Evolutionary conservation across 2,329 filamentous ascomycete genomes (phyloP), one percentile per base, ranked within the genome.

Genomic region (Cladosporium sp.): DNA sequence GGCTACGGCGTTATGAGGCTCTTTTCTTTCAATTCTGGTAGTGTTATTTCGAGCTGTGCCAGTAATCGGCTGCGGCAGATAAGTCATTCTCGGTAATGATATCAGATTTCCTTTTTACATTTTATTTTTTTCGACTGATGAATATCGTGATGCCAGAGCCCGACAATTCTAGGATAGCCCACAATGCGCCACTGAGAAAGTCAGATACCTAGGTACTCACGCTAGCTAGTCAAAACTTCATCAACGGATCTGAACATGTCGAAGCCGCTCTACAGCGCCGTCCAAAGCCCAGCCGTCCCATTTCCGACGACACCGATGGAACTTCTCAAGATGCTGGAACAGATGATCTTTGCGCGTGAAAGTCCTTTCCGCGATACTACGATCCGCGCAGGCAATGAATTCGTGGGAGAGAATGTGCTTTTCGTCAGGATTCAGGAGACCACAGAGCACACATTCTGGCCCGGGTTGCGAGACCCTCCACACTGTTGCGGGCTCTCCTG

Each of bases 301-400:
- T 42, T 54, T 54, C 2, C 51, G 37, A 28, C 43, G 43, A 30
- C 51, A 54, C 6, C 37, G 51, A 28, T 54, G 51, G n/a, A 54
- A 54, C n/a, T 54, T 54, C 5, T 54, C 36, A 6, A 54, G 51
- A n/a, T 54, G 51, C n/a, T 54, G 51, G 1, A 37, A 42, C 51
- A 54, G 19, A 20, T 54, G 51, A 42, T 54, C 51, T 15, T 42
- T 54, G 19, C 51, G 36, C 5, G 37, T 9, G 12, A 54, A 54
- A 0, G 36, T 42, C 28, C 51, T 20, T 42, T 54, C 51, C 22
- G 37, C 15, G 8, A 54, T 22, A 28, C 20, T 15, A 2, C 51
- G 51, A 39, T 54, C 51, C 20, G 51, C 51, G 22, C 51, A 54
- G 15, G 51, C 36, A 14, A 54, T 20, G 8, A 54, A 54, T 14